Conservation (phyloP, 2,329 filamentous ascomycete genomes). For the Aureobasidium melanogenum region DNA sequence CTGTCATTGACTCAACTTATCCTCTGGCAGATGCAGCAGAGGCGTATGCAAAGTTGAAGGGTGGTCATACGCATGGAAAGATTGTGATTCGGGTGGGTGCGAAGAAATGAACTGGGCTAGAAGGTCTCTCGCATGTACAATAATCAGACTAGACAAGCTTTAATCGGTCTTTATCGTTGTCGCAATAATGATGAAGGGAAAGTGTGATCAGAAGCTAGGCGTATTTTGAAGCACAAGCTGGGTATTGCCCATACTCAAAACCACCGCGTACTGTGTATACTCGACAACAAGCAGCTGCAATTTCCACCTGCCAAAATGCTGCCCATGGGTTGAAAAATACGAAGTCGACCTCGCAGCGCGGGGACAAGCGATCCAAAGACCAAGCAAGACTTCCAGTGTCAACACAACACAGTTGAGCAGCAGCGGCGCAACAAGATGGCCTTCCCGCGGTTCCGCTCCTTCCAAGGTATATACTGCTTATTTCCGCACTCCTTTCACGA, state of each 20-base stretch:
- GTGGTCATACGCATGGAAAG: constrained; percentile 49
- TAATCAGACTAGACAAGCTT: not conserved
- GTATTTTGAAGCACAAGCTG: constrained; percentile 9
- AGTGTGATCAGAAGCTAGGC: not conserved
- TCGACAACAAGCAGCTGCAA: constrained; percentile 1
- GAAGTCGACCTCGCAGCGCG: constrained; percentile 1
- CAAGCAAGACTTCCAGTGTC: not conserved
- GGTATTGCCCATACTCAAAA: constrained; percentile 10
- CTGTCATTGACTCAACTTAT: constrained; percentile 48
- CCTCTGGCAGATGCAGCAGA: constrained; percentile 47
- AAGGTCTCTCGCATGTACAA: not conserved
- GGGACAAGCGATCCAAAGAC: not conserved
- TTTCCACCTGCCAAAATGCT: constrained; percentile 1
- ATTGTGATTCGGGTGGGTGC: constrained; percentile 36
- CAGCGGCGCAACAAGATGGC: not conserved
- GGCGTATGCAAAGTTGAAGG: constrained; percentile 52
- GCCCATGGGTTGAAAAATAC: constrained; percentile 7
- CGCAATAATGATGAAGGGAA: not conserved
- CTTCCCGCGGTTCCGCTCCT: not conserved
- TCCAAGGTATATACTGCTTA: not conserved
- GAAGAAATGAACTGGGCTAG: not conserved
- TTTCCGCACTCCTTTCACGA: not conserved
- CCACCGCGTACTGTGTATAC: constrained; percentile 8
- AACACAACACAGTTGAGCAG: not conserved
- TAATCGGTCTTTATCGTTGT: not conserved